Evolutionary conservation across 768 basidiomycete species (phyloP), one percentile per base, ranked within the genome.

Genomic region (Chalciporus sphaerocephalus): DNA sequence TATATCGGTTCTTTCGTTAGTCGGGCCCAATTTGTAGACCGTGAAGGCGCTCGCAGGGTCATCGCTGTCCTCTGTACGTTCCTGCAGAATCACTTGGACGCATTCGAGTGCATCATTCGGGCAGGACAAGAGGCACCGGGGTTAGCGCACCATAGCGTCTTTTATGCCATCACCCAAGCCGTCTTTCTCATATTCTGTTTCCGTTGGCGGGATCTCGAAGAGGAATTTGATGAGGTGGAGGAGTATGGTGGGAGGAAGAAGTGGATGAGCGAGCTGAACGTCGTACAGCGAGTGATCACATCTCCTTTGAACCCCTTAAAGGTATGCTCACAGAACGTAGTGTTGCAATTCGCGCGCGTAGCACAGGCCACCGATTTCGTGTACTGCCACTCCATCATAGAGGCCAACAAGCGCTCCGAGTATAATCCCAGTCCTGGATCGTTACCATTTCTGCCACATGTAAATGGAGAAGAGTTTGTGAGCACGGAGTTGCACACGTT

Each of bases 151-250:
- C 70, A 86, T 55, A 79, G 77, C 21, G 78, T 95, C 16, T 97
- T 97, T 61, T 97, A 97, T 62, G 92, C 94, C 2, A 86, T 95
- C 24, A 70, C 83, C 0, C 96, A 98, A 59, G 85, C 94, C 0
- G 80, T 93, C 9, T 94, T 99, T 62, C 76, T 98, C 52, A 92
- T 99, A 52, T 99, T 99, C 65, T 98, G 96, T 65, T 99, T 98
- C 69, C 74, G 96, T 10, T 98, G 95, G 95, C 72, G 90, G 49
- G 96, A 98, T 53, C 69, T 98, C 27, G 63, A 80, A 33, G 79
- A 81, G 40, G 77, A 76, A 17, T 70, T 69, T n/a, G 74, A 79
- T 12, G 85, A 83, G 5, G 74, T 70, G 18, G 77, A 73, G 18
- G 76, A 73, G 18, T 79, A 75, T 28, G 70, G 64, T 17, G 68